Percentiles rank a stretch among this genome's conserved stretches.
Evolutionary conservation across 2,329 filamentous ascomycete species (phyloP).

Genomic region (Fusarium marasasianum): DNA sequence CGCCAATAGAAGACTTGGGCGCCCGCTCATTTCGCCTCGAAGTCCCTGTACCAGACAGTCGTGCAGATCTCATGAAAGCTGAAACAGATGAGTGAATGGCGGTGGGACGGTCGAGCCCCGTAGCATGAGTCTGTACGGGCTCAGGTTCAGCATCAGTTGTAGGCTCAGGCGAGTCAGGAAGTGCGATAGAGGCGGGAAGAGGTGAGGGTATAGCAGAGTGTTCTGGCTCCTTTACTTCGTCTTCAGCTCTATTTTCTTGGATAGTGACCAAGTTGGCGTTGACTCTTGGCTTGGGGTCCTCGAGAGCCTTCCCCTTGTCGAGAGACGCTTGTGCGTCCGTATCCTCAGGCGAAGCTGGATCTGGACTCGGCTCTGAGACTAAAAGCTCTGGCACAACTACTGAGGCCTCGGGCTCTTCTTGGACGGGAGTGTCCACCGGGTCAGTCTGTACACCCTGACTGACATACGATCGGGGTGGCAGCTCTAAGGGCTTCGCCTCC

Average conservation of each 20-base stretch:
- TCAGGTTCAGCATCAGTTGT: not conserved
- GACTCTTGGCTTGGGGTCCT: not conserved
- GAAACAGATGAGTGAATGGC: not conserved
- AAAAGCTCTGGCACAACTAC: not conserved
- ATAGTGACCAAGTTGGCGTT: not conserved
- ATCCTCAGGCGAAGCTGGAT: not conserved
- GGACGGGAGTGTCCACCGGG: not conserved
- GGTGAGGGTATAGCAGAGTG: not conserved
- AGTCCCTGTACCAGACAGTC: not conserved
- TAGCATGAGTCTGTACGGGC: not conserved
- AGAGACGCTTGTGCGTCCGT: not conserved
- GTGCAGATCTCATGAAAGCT: not conserved
- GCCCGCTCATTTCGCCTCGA: not conserved
- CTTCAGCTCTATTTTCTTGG: not conserved
- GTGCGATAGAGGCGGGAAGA: not conserved
- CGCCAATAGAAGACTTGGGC: not conserved
- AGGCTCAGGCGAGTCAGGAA: not conserved
- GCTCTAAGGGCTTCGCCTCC: not conserved
- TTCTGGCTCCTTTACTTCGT: not conserved
- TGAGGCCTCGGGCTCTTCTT: not conserved
- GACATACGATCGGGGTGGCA: not conserved
- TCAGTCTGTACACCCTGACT: conserved; percentile 3
- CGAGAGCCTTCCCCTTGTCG: not conserved
- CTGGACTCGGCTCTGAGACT: not conserved
- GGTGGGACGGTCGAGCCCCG: too few species aligned